Conservation (phyloP, 371 early-diverging fungal genomes). For the Haplosporangium sp. region DNA sequence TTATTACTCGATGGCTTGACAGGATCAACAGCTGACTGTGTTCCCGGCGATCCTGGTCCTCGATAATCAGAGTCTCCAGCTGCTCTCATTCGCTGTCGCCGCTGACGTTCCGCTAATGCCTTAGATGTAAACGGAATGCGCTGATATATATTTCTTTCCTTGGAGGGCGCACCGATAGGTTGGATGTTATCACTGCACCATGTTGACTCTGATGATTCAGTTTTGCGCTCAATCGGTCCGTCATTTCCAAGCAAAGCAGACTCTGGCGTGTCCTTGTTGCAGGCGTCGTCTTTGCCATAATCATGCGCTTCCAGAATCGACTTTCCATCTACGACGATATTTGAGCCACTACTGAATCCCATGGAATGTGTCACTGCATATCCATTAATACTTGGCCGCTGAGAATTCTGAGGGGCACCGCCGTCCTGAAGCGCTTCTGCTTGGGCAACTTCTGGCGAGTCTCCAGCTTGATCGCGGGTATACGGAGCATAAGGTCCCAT, state of each 20-base stretch:
- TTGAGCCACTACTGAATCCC: conserved; percentile 1
- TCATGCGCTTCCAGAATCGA: conserved; percentile 16
- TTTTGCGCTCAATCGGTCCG: background rate
- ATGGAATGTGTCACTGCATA: background rate
- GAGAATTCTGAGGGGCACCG: background rate
- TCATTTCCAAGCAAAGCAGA: conserved; percentile 1
- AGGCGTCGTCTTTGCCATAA: conserved; percentile 25
- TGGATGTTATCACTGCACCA: background rate
- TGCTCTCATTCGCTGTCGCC: background rate
- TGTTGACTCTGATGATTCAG: background rate
- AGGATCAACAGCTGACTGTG: conserved; percentile 4
- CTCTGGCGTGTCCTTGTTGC: conserved; percentile 39
- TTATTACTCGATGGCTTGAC: conserved; percentile 11
- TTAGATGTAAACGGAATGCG: too few relatives aligned
- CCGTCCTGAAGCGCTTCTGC: conserved; percentile 4
- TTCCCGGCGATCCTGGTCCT: background rate
- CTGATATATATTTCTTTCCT: too few relatives aligned
- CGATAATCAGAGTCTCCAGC: background rate
- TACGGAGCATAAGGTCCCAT: conserved; percentile 15
- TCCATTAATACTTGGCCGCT: background rate
- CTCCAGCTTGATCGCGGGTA: conserved; percentile 2
- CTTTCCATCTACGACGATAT: conserved; percentile 14
- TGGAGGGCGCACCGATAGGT: too few relatives aligned
- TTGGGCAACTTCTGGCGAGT: background rate
- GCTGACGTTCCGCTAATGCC: background rate